Evolutionary conservation across 257 asterid genomes (phyloP).

Genomic region (Rauvolfia tetraphylla): DNA sequence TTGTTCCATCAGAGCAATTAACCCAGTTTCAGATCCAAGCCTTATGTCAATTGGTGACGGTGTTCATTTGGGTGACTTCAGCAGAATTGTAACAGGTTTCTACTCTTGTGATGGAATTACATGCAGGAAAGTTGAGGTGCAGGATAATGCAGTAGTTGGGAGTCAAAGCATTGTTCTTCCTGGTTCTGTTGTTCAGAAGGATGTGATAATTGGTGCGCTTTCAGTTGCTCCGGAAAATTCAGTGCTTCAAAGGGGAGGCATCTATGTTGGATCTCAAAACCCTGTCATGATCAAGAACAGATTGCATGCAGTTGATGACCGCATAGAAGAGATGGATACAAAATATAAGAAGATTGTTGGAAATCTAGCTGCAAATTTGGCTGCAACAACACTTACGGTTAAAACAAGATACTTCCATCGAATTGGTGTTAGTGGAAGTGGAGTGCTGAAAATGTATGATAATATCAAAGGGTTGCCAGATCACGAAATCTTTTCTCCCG

Average conservation of each 20-base stretch:
- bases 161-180: conserved; percentile 85
- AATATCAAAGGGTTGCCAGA: conserved; percentile 54
- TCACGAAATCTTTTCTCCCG: conserved; percentile 50
- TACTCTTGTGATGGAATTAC: conserved; percentile 50
- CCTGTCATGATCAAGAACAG: conserved; percentile 78
- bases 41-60: conserved; percentile 57
- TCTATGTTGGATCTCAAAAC: conserved; percentile 67
- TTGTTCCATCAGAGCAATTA: conserved; percentile 80
- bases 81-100: conserved; percentile 63
- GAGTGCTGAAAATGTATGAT: conserved; percentile 49
- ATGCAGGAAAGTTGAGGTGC: conserved; percentile 48
- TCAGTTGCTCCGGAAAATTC: conserved; percentile 63
- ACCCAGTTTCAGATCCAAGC: conserved; percentile 58
- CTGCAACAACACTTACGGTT: conserved; percentile 72
- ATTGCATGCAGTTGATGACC: conserved; percentile 59
- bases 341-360: conserved; percentile 73
- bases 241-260: conserved; percentile 67
- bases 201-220: conserved; percentile 82
- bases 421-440: conserved; percentile 64
- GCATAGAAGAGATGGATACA: conserved; percentile 81
- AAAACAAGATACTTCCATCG: conserved; percentile 66
- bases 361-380: conserved; percentile 69
- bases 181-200: conserved; percentile 50
- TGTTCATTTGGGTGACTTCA: conserved; percentile 83
- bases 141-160: conserved; percentile 64